Conservation (phyloP, 129 eudicot genomes). For the Ambrosia trifida region DNA sequence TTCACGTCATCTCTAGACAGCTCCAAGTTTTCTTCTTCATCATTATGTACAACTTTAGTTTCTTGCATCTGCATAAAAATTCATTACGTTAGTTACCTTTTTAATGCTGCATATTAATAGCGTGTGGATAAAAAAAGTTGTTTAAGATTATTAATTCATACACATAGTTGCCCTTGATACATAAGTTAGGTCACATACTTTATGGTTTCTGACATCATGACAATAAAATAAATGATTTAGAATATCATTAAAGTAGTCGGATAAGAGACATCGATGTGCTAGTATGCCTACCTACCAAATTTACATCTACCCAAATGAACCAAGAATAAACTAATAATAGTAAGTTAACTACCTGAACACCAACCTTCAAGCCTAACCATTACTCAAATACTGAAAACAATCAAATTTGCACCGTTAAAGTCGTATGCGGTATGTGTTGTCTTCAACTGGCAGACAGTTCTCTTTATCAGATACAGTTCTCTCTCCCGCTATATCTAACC, state of each 20-base stretch:
- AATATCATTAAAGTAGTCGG: background rate
- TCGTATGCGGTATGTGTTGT: background rate
- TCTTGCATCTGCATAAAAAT: slow-evolving; percentile 3
- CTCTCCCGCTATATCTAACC: background rate
- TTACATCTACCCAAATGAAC: background rate
- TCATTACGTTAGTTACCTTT: too few species aligned
- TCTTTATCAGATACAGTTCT: background rate
- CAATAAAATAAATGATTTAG: background rate
- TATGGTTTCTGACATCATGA: background rate
- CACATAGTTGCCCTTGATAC: background rate
- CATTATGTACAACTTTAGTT: background rate
- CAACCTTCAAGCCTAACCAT: slow-evolving; percentile 3
- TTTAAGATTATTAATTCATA: background rate
- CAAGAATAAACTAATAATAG: background rate
- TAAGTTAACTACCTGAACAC: slow-evolving; percentile 4
- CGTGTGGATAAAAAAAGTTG: background rate
- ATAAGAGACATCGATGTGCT: slow-evolving; percentile 2
- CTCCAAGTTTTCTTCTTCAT: slow-evolving; percentile 23
- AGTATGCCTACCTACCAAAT: slow-evolving; percentile 1
- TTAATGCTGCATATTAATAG: too few species aligned
- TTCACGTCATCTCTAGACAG: slow-evolving; percentile 10
- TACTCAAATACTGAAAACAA: background rate
- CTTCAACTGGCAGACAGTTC: background rate
- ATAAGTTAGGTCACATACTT: background rate
- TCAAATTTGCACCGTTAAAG: background rate